Conservation (phyloP, 768 basidiomycete species). For the Dentipellis sp. region DNA sequence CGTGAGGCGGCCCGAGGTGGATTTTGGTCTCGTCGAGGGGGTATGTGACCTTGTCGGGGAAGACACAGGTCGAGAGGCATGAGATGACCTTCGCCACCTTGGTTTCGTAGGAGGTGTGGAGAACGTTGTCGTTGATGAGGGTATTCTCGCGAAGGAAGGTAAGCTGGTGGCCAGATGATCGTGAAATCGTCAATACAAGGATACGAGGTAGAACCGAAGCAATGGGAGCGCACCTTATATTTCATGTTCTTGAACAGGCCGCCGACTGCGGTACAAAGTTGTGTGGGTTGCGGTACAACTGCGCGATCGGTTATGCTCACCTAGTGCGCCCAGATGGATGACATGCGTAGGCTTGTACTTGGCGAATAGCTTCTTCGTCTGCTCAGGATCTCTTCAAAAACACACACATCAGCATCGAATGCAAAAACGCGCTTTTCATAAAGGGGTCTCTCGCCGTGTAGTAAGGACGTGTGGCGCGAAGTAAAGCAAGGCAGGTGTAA, state of each 20-base stretch:
- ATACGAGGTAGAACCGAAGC: not conserved
- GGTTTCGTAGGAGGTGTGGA: constrained; percentile 62
- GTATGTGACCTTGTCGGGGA: constrained; percentile 91
- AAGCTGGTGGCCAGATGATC: constrained; percentile 33
- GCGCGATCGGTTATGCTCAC: constrained; percentile 30
- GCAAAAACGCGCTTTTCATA: not conserved
- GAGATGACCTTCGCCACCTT: constrained; percentile 77
- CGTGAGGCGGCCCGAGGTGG: constrained; percentile 86
- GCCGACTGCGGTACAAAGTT: constrained; percentile 47
- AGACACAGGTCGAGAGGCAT: constrained; percentile 95
- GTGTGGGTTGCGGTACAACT: not conserved
- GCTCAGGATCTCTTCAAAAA: constrained; percentile 48
- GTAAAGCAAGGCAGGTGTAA: not conserved
- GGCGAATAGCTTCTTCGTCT: constrained; percentile 68
- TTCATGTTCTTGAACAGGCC: constrained; percentile 96
- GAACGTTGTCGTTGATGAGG: constrained; percentile 91
- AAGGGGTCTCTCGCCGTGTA: not conserved
- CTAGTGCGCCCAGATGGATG: constrained; percentile 91
- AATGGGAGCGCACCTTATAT: constrained; percentile 52
- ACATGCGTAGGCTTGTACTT: constrained; percentile 94
- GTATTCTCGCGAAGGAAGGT: constrained; percentile 93
- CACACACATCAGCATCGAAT: not conserved
- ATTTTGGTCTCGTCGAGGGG: constrained; percentile 91
- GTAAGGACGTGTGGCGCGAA: not conserved
- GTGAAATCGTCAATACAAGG: not conserved